These are phyloP conservation scores for Fusarium tjaetaba DNA, from an alignment of 2,329 filamentous ascomycete genomes.

Conservation along the genomic window DNA sequence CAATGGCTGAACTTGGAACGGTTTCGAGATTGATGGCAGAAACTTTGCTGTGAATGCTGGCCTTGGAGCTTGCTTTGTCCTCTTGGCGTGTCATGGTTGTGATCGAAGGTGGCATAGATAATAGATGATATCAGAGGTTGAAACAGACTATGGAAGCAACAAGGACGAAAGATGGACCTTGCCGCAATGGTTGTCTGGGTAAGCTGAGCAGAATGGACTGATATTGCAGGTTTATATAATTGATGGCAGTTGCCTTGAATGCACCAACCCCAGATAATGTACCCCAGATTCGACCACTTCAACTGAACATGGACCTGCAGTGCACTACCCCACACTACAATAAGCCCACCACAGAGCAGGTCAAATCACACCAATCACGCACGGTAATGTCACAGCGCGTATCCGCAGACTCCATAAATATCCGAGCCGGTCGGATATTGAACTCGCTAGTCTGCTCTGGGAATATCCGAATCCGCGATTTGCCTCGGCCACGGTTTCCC, in stretches of 20 bases:
- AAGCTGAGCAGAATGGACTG: not conserved
- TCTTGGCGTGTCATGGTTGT: not conserved
- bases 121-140: too few species aligned
- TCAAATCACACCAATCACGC: too few species aligned
- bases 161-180: not conserved
- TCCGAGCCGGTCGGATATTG: not conserved
- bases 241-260: not conserved
- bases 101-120: not conserved
- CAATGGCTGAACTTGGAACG: not conserved
- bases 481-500: not conserved
- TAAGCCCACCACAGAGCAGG: too few species aligned
- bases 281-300: not conserved
- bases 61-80: not conserved
- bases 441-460: not conserved
- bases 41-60: not conserved
- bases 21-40: not conserved
- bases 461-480: not conserved
- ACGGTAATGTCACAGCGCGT: too few species aligned
- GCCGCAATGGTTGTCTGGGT: not conserved
- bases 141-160: too few species aligned
- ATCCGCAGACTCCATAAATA: too few species aligned
- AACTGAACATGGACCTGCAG: not conserved
- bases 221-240: not conserved
- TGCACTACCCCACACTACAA: not conserved
- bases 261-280: not conserved